A percentile compares a stretch with the other conserved stretches of the same genome.
phyloP scores from a whole-genome alignment of 208 protist species.

The Crithidia fasciculata region DNA sequence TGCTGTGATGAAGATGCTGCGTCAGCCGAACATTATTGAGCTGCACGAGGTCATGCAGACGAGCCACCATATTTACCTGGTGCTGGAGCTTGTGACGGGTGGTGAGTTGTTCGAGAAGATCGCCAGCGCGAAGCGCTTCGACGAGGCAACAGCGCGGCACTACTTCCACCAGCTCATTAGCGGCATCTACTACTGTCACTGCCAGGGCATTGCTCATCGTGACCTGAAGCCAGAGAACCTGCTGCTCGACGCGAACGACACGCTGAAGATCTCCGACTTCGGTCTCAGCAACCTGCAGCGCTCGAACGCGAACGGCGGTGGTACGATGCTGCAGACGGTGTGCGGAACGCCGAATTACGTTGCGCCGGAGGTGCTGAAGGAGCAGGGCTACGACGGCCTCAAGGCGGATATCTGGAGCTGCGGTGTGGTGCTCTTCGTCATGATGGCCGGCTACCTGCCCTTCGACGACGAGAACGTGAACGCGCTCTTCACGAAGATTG shows the following conservation, averaged over 20 bases:
- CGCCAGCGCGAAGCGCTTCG: constrained; percentile 70
- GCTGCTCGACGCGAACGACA: constrained; percentile 75
- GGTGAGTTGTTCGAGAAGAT: constrained; percentile 95
- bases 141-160: constrained; percentile 80
- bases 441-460: constrained; percentile 91
- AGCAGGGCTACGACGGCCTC: constrained; percentile 90
- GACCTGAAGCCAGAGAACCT: constrained; percentile 94
- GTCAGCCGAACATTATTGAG: constrained; percentile 88
- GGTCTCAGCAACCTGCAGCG: constrained; percentile 87
- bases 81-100: constrained; percentile 90
- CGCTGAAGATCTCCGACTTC: constrained; percentile 93
- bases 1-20: constrained; percentile 87
- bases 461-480: constrained; percentile 93
- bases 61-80: constrained; percentile 88
- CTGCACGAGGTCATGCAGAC: constrained; percentile 91
- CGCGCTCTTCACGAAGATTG: constrained; percentile 92
- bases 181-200: constrained; percentile 93
- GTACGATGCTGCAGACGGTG: constrained; percentile 83
- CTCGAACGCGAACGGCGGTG: constrained; percentile 41
- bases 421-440: constrained; percentile 95
- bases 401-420: constrained; percentile 96
- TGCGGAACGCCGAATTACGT: constrained; percentile 93
- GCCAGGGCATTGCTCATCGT: constrained; percentile 84
- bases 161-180: constrained; percentile 96
- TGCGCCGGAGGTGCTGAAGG: constrained; percentile 92